These are phyloP conservation scores for rapeseed (Brassica napus) DNA, from an alignment of 345 rosid species.

Conservation along the genomic window DNA sequence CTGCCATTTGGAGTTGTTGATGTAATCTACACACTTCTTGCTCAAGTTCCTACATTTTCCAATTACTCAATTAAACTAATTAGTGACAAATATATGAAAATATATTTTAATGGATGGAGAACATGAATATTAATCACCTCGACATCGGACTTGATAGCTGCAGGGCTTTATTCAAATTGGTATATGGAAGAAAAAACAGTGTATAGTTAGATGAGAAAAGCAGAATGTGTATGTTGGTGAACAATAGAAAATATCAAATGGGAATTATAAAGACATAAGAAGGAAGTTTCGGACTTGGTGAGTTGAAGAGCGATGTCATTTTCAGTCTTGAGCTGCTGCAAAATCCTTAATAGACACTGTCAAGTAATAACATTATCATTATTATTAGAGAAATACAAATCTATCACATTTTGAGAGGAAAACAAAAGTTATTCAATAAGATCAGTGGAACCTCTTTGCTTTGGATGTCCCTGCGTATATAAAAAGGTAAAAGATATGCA, in stretches of 20 bases:
- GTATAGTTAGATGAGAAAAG: not conserved
- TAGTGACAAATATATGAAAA: not conserved
- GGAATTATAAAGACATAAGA: not conserved
- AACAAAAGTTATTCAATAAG: not conserved
- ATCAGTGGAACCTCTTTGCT: constrained; percentile 54
- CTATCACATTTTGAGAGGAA: not conserved
- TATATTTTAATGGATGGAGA: not conserved
- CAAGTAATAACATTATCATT: constrained; percentile 3
- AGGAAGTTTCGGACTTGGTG: constrained; percentile 46
- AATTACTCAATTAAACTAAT: not conserved
- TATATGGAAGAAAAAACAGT: not conserved
- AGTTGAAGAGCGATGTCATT: constrained; percentile 61
- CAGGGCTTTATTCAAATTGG: constrained; percentile 44
- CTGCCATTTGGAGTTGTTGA: constrained; percentile 70
- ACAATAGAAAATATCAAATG: not conserved
- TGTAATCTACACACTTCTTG: constrained; percentile 66
- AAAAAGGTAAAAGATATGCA: not conserved
- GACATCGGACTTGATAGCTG: constrained; percentile 53
- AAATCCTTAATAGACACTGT: constrained; percentile 58
- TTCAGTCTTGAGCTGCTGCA: constrained; percentile 62
- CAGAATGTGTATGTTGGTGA: not conserved
- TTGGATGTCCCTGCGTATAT: constrained; percentile 47
- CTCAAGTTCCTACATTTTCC: constrained; percentile 54
- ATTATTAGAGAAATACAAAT: not conserved
- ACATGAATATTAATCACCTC: constrained; percentile 47